These are phyloP conservation scores for Mucuna pruriens DNA, from an alignment of 306 rosid species.

Conservation along the genomic window DNA sequence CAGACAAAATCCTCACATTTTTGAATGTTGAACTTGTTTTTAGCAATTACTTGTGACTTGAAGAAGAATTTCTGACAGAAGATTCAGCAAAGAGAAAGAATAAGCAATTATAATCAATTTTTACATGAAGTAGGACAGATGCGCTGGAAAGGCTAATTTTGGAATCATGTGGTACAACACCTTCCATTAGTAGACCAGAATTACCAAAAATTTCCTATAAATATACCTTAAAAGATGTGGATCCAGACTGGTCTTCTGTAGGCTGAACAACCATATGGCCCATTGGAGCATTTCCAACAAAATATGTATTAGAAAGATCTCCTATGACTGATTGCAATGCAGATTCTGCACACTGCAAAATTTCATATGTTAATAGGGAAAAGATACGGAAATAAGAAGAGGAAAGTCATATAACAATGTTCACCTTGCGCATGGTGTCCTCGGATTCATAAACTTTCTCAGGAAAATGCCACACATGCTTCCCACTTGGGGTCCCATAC, in stretches of 20 bases:
- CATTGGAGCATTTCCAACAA: conserved; percentile 98
- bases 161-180: conserved; percentile 5
- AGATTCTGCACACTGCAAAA: conserved; percentile 87
- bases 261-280: conserved; percentile 68
- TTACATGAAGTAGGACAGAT: neutral
- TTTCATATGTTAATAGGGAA: neutral
- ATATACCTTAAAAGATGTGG: conserved; percentile 68
- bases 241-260: conserved; percentile 48
- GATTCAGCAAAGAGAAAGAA: conserved; percentile 26
- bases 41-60: conserved; percentile 88
- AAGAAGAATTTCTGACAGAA: conserved; percentile 76
- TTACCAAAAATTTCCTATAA: neutral
- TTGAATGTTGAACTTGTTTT: conserved; percentile 57
- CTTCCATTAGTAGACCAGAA: neutral
- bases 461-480: conserved; percentile 90
- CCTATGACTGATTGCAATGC: conserved; percentile 79
- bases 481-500: conserved; percentile 58
- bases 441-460: conserved; percentile 80
- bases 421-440: conserved; percentile 80
- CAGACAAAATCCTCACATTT: conserved; percentile 82
- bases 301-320: conserved; percentile 82
- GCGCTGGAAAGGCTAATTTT: conserved; percentile 7
- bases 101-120: conserved; percentile 28
- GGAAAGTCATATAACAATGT: conserved; percentile 19
- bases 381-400: neutral